phyloP scores from a whole-genome alignment of 352 stramenopile genomes.

The Globisporangium nagaii region DNA sequence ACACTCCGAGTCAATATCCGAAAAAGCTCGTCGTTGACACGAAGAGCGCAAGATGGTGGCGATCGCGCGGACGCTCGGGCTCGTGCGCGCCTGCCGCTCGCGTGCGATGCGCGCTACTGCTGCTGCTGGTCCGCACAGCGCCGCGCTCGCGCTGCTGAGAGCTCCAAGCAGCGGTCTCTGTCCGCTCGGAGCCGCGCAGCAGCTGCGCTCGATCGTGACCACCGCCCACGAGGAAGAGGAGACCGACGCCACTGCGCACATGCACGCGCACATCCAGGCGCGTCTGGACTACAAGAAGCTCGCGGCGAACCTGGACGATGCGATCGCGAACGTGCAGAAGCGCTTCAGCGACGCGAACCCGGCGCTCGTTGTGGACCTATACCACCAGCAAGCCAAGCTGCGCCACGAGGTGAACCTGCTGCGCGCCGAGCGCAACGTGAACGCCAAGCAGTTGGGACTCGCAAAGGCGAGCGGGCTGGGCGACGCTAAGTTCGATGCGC shows the following conservation, averaged over 20 bases:
- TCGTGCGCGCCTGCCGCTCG: background rate
- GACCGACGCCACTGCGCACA: slow-evolving; percentile 23
- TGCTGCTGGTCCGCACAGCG: too few species aligned
- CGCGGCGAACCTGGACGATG: slow-evolving; percentile 41
- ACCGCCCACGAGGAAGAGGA: slow-evolving; percentile 17
- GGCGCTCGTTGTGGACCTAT: slow-evolving; percentile 55
- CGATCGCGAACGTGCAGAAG: slow-evolving; percentile 55
- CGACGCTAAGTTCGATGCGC: slow-evolving; percentile 29
- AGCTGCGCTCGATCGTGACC: slow-evolving; percentile 19
- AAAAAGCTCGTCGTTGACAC: slow-evolving; percentile 6
- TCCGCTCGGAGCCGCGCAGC: background rate
- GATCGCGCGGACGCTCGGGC: slow-evolving; percentile 3
- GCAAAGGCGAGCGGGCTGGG: slow-evolving; percentile 31
- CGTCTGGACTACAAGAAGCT: slow-evolving; percentile 78
- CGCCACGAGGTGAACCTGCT: slow-evolving; percentile 54
- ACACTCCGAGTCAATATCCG: background rate
- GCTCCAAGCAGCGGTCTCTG: background rate
- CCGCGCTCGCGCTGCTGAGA: background rate
- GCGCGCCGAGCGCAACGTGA: slow-evolving; percentile 57
- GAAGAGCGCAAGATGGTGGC: slow-evolving; percentile 6
- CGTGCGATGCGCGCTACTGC: background rate
- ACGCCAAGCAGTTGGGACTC: slow-evolving; percentile 55
- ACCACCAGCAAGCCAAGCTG: slow-evolving; percentile 48
- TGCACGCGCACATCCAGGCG: slow-evolving; percentile 57
- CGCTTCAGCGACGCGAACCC: slow-evolving; percentile 64